Base-by-base conservation (phyloP, 73 alveolate genomes). In the Blepharisma japonicum region DNA sequence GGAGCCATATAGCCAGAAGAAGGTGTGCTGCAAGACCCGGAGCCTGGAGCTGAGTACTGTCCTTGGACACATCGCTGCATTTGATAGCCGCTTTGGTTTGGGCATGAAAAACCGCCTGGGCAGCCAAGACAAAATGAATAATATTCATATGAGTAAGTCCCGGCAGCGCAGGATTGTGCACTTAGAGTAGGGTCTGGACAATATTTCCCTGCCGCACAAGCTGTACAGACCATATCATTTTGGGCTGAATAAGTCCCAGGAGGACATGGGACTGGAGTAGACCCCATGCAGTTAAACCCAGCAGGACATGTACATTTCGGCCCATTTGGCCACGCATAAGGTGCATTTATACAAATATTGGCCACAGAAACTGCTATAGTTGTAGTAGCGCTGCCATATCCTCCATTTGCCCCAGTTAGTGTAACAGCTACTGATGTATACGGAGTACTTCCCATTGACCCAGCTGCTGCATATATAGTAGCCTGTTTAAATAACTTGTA, bases 101-200 rank as follows among this genome's bases (percentile, higher is more conserved):
- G 53, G 78, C 97, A 91, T 46, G 51, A 7, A 49, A 38, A 85
- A 0, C 97, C 97, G 2, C 82, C 82, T 18, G 95, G 90, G 54
- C 97, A 91, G 32, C 7, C 32, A 25, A 67, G 45, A 47, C 95
- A 88, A 23, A 54, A 42, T 55, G 84, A 18, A 1, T 39, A 38
- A 78, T 77, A 78, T 6, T 9, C 77, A 25, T 20, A 48, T 20
- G 94, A 84, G 61, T 88, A 84, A 7, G 68, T 25, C 18, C 77
- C 84, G 5, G 68, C 1, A 3, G 71, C 68, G 50, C 94, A 87
- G 25, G 9, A 6, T 45, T 6, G 25, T 51, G 90, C 83, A 27
- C 66, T 32, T 7, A 46, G 6, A 14, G 48, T 49, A 11, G 39
- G 55, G 5, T n/a, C 21, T 11, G 90, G 18, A 68, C 90, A 83